phyloP scores from a whole-genome alignment of 176 grass and related monocot genomes.

The Metroxylon sagu region DNA sequence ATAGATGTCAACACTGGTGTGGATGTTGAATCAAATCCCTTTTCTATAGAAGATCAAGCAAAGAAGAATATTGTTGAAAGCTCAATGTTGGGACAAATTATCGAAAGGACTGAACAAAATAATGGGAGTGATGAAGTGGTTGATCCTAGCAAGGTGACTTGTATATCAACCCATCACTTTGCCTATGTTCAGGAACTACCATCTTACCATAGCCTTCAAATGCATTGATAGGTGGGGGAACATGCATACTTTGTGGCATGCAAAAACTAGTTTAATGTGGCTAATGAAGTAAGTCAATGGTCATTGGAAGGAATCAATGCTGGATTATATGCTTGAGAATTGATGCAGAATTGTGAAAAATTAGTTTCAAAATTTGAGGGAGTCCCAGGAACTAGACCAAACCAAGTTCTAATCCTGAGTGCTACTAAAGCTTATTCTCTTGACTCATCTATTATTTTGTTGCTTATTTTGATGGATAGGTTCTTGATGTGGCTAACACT shows the following conservation, averaged over 20 bases:
- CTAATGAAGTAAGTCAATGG: slow-evolving; percentile 97
- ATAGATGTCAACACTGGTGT: slow-evolving; percentile 45
- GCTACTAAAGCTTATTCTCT: slow-evolving; percentile 56
- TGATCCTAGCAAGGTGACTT: slow-evolving; percentile 25
- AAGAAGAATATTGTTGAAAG: slow-evolving; percentile 24
- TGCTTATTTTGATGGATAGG: slow-evolving; percentile 78
- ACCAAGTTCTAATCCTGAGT: slow-evolving; percentile 54
- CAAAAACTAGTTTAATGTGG: slow-evolving; percentile 80
- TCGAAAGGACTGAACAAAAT: slow-evolving; percentile 16
- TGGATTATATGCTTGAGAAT: slow-evolving; percentile 70
- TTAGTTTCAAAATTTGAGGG: slow-evolving; percentile 41
- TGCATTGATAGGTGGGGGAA: slow-evolving; percentile 73
- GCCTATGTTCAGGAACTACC: slow-evolving; percentile 67
- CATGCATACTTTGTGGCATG: slow-evolving; percentile 79
- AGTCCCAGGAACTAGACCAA: slow-evolving; percentile 34
- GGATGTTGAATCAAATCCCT: slow-evolving; percentile 55
- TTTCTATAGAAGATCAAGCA: slow-evolving; percentile 50
- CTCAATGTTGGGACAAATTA: slow-evolving; percentile 32
- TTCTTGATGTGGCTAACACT: slow-evolving; percentile 76
- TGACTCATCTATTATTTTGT: slow-evolving; percentile 94
- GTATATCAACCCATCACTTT: slow-evolving; percentile 23
- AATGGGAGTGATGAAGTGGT: slow-evolving; percentile 20
- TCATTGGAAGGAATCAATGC: slow-evolving; percentile 98
- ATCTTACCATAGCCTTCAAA: slow-evolving; percentile 94
- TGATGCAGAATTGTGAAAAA: slow-evolving; percentile 73